Conservation (phyloP, 306 rosid genomes). For the Sechiopsis laciniata region DNA sequence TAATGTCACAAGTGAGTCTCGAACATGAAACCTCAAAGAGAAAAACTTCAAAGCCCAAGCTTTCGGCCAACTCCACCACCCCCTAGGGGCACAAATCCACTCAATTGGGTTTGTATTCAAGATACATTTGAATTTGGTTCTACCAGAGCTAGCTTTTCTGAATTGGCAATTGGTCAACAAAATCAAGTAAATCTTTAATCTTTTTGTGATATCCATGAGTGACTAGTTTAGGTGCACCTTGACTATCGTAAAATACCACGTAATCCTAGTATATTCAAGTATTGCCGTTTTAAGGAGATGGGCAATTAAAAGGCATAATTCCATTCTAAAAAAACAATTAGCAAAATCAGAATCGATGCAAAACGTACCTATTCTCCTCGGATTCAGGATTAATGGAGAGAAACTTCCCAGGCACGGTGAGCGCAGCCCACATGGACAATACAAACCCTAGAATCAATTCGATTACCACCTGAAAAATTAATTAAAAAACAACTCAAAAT, state of each 20-base stretch:
- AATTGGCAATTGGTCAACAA: no score
- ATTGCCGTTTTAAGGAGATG: not conserved
- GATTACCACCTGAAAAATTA: constrained; percentile 40
- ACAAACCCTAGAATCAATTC: constrained; percentile 59
- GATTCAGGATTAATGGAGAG: constrained; percentile 65
- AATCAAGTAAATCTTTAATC: no score
- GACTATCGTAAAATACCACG: no score
- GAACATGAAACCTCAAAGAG: no score
- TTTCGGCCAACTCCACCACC: no score
- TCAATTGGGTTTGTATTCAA: not conserved
- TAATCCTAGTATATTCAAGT: not conserved
- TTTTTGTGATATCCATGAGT: no score
- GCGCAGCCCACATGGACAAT: constrained; percentile 67
- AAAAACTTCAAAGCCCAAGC: no score
- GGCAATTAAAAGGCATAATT: not conserved
- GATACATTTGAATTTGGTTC: no score
- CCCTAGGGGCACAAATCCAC: no score
- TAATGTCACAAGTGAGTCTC: no score
- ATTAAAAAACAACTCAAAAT: not conserved
- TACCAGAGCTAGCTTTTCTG: not conserved
- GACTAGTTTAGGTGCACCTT: no score
- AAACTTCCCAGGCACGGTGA: constrained; percentile 64
- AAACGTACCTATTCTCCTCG: constrained; percentile 72
- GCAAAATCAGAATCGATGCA: no score
- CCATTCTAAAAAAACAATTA: not conserved